phyloP scores from a whole-genome alignment of 495 filamentous ascomycete genomes.

The Talaromyces adpressus region DNA sequence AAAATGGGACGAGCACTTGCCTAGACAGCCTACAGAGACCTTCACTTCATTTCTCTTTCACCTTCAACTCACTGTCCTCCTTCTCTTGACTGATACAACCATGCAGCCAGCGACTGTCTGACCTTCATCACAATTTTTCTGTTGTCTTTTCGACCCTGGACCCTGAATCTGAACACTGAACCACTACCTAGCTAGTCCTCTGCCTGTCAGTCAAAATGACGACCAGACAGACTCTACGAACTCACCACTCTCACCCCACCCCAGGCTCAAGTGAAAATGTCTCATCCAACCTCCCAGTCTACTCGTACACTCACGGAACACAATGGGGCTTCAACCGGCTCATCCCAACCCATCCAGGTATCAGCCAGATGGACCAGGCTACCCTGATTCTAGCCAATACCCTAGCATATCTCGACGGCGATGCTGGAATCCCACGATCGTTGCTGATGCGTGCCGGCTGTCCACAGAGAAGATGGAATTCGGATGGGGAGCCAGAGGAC shows the following conservation, averaged over 20 bases:
- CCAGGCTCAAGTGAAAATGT: background rate
- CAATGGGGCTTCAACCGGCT: background rate
- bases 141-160: too few species aligned
- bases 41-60: too few species aligned
- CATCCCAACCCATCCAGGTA: background rate
- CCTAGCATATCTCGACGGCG: conserved; percentile 2
- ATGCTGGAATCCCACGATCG: background rate
- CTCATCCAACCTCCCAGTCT: background rate
- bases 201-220: background rate
- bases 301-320: background rate
- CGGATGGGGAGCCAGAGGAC: background rate
- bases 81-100: too few species aligned
- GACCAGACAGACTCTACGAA: background rate
- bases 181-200: too few species aligned
- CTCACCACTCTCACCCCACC: background rate
- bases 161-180: too few species aligned
- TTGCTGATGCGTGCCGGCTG: background rate
- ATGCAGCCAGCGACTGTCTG: too few species aligned
- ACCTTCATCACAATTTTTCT: too few species aligned
- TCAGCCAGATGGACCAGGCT: background rate
- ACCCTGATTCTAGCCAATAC: background rate
- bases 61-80: too few species aligned
- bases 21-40: too few species aligned
- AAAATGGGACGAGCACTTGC: too few species aligned
- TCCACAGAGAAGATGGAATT: background rate